Base-by-base conservation (phyloP, 2,329 filamentous ascomycete species). In the Verticillium longisporum region DNA sequence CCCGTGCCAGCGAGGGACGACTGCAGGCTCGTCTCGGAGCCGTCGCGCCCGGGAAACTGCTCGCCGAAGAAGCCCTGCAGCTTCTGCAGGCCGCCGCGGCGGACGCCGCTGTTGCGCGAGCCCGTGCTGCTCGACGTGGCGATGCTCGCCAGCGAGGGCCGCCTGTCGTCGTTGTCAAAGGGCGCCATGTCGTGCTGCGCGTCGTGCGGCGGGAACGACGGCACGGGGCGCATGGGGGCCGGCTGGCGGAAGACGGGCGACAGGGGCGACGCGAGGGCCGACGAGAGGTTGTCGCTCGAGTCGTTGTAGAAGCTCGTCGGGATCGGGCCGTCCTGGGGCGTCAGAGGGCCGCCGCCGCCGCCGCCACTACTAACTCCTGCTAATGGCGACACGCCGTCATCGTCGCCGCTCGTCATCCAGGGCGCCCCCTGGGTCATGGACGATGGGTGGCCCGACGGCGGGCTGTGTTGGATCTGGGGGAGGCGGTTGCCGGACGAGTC, bases 61-160 rank as follows among this genome's bases (percentile, higher is more conserved):
- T 97, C 94, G 56, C 94, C 93, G 75, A 97, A 96, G 72, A 97
- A 94, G 53, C 89, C 91, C 71, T 95, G 91, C 65, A 97, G 80
- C 75, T 94, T 95, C 75, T 93, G 92, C 61, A 89, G 83, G 58
- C 90, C 86, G 67, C 88, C 86, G 62, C 89, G 82, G 63, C 86
- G 88, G 64, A 87, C 79, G 32, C 54, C 54, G 72, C 88, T 90
- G 61, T 84, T 83, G 75, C 88, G 88, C 53, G 94, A 96, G 37
- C 91, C 90, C 66, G 90, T 85, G 70, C 94, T 96, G 74, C 93
- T 95, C 61, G 91, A 86, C 4, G 83, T 96, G 14, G 89, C 92
- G 65, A 93, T 87, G 74, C 93, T 97, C 45, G 92, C 92, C 58
- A 92, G 84, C 4, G 95, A 98, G 2, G 94, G 94, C 57, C 94